Conservation (phyloP, 129 eudicot species). For the Dittrichia graveolens region DNA sequence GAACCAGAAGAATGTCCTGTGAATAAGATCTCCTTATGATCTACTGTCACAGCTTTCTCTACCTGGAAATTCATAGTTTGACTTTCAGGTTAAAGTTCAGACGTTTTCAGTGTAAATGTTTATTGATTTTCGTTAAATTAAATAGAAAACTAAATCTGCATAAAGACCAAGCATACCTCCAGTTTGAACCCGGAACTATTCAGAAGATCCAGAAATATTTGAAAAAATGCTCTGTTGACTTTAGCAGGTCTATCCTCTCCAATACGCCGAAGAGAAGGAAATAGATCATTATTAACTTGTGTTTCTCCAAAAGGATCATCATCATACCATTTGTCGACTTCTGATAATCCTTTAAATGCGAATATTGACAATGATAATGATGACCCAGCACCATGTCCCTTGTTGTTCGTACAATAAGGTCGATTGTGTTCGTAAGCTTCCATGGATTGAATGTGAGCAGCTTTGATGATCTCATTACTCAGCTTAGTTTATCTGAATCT, state of each 20-base stretch:
- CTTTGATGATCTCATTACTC: slow-evolving; percentile 8
- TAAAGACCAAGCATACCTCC: slow-evolving; percentile 31
- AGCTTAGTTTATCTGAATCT: slow-evolving; percentile 11
- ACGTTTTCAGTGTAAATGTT: not conserved
- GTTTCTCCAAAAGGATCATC: slow-evolving; percentile 24
- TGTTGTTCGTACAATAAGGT: not conserved
- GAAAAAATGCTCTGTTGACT: slow-evolving; percentile 25
- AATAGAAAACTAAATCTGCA: too few species aligned
- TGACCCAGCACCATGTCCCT: slow-evolving; percentile 3
- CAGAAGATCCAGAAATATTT: slow-evolving; percentile 15
- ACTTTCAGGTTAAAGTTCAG: slow-evolving; percentile 9
- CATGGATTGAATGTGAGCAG: slow-evolving; percentile 20
- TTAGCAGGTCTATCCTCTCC: slow-evolving; percentile 33
- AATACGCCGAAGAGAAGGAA: slow-evolving; percentile 27
- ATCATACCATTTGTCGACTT: slow-evolving; percentile 1
- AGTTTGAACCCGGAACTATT: slow-evolving; percentile 1
- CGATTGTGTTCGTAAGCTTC: slow-evolving; percentile 14
- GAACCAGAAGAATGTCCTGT: slow-evolving; percentile 83
- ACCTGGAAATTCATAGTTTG: slow-evolving; percentile 50
- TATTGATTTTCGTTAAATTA: not conserved
- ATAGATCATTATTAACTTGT: not conserved
- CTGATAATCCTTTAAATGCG: slow-evolving; percentile 18
- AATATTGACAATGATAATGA: slow-evolving; percentile 6
- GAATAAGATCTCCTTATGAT: slow-evolving; percentile 50
- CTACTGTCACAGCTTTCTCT: slow-evolving; percentile 48